Conservation (phyloP, 768 basidiomycete species). For the Strobilomyces confusus region DNA sequence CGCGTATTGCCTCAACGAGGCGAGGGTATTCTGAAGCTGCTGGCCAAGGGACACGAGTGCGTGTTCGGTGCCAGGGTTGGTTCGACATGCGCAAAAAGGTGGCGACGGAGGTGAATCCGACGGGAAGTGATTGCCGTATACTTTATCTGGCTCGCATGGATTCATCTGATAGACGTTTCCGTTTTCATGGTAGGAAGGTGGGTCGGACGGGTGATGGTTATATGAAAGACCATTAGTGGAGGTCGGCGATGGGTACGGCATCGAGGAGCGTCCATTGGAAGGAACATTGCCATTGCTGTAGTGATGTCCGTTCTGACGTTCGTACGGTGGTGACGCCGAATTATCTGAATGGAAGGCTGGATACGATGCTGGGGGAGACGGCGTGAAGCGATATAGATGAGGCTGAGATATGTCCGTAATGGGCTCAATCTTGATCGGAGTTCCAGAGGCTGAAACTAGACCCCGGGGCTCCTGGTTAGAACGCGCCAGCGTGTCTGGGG, state of each 20-base stretch:
- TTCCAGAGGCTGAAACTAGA: conserved; percentile 44
- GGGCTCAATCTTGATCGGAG: conserved; percentile 68
- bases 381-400: conserved; percentile 67
- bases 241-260: conserved; percentile 34
- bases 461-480: conserved; percentile 37
- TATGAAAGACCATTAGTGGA: conserved; percentile 33
- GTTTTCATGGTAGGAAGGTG: conserved; percentile 32
- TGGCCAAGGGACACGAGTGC: conserved; percentile 60
- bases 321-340: conserved; percentile 33
- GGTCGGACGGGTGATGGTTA: conserved; percentile 32
- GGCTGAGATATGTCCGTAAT: conserved; percentile 43
- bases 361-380: conserved; percentile 56
- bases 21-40: conserved; percentile 56
- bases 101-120: conserved; percentile 33
- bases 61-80: conserved; percentile 54
- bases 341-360: conserved; percentile 47
- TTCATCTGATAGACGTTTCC: conserved; percentile 36
- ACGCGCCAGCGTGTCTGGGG: conserved; percentile 33
- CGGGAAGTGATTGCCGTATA: conserved; percentile 31
- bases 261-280: conserved; percentile 25
- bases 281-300: conserved; percentile 30
- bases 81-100: conserved; percentile 58
- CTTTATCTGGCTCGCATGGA: conserved; percentile 33
- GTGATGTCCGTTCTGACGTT: conserved; percentile 33
- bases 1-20: conserved; percentile 56